Percentiles rank a stretch among this genome's conserved stretches.
These are phyloP conservation scores for Deinandra increscens DNA, from an alignment of 129 eudicot genomes.

Conservation along the genomic window DNA sequence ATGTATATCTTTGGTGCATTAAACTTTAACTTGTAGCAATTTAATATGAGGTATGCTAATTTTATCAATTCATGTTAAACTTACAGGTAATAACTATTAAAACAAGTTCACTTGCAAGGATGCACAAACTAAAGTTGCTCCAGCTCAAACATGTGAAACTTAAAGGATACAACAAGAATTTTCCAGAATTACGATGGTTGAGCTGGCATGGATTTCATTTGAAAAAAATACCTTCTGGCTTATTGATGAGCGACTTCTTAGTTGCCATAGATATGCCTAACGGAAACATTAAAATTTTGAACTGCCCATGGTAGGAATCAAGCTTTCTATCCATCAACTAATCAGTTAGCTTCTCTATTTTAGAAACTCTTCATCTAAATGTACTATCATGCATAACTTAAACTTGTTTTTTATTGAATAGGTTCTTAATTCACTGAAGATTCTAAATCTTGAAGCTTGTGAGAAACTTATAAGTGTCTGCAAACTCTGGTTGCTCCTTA, in stretches of 20 bases:
- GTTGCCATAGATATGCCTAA: conserved; percentile 23
- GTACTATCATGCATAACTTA: not conserved
- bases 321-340: not conserved
- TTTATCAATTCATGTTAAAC: not conserved
- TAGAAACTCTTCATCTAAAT: not conserved
- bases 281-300: conserved; percentile 8
- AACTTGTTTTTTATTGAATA: conserved; percentile 10
- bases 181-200: conserved; percentile 9
- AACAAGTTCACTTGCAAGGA: not conserved
- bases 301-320: not conserved
- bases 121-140: conserved; percentile 9
- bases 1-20: not conserved
- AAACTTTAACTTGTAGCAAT: too few species aligned
- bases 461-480: not conserved
- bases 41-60: not conserved
- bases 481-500: conserved; percentile 17
- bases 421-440: conserved; percentile 26
- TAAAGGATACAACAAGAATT: not conserved
- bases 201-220: not conserved
- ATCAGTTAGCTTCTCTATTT: not conserved
- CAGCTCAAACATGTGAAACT: conserved; percentile 7
- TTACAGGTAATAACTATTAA: not conserved
- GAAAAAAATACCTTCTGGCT: conserved; percentile 10
- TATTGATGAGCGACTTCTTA: not conserved
- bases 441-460: conserved; percentile 31